Percentiles rank a stretch among this genome's conserved stretches.
phyloP scores from a whole-genome alignment of 192 early-diverging fungal species.

The Glomus cerebriforme region DNA sequence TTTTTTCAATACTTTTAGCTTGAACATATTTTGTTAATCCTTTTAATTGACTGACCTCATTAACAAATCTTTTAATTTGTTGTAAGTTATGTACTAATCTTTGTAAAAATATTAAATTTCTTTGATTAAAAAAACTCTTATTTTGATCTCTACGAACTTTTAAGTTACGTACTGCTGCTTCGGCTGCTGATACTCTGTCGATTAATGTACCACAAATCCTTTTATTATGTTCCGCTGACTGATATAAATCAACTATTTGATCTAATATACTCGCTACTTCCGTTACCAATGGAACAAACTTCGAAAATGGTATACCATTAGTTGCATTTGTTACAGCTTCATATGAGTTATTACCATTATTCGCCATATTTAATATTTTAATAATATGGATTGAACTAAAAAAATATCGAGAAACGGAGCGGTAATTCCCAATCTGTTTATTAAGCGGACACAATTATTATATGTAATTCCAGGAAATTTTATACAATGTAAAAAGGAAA shows the following conservation, averaged over 20 bases:
- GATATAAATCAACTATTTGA: background rate
- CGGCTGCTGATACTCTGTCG: background rate
- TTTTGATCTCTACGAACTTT: background rate
- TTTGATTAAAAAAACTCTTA: background rate
- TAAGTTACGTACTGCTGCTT: background rate
- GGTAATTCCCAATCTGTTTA: too few species aligned
- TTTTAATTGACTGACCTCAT: background rate
- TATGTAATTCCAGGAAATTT: too few species aligned
- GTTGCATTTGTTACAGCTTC: too few species aligned
- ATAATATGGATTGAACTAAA: too few species aligned
- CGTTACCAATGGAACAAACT: background rate
- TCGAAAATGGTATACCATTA: background rate
- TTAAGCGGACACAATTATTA: too few species aligned
- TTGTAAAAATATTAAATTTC: background rate
- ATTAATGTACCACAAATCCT: background rate
- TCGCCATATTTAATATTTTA: too few species aligned
- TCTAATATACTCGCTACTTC: background rate
- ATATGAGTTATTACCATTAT: too few species aligned
- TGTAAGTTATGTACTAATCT: background rate
- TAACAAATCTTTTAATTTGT: background rate
- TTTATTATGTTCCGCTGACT: background rate
- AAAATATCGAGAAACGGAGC: too few species aligned
- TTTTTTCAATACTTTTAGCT: background rate
- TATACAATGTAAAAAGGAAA: too few species aligned
- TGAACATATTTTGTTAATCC: conserved; percentile 3